Evolutionary conservation across 768 basidiomycete genomes (phyloP), one percentile per base, ranked within the genome.

Genomic region (Postia placenta): DNA sequence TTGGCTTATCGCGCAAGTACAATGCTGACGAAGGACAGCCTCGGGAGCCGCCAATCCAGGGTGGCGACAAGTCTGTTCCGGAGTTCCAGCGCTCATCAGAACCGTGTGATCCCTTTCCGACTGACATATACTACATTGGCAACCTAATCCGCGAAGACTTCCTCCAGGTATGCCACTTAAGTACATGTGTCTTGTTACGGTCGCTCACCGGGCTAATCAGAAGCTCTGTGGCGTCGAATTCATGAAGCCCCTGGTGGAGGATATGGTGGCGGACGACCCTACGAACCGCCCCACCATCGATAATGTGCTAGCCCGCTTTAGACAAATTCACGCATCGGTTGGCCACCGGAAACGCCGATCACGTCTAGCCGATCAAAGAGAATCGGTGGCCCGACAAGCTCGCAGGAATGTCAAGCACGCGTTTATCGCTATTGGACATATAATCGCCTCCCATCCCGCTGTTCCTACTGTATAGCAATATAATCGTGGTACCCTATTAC

Each of bases 1-100:
- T 71, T 11, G 69, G 67, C 0, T 35, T 71, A 1, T 70, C 71
- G 14, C 56, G 60, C 0, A 54, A 42, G 1, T 72, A 65, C 38
- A 56, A 50, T 1, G 63, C 68, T 0, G 42, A 58, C 0, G 56
- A 67, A 4, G 48, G 56, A 0, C 41, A 56, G 0, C 68, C 70
- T 0, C 52, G 51, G 0, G 67, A 64, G 25, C 37, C 51, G 4
- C 63, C 67, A 0, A 59, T 71, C 2, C 52, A 54, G 6, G 75
- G 74, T 0, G 74, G 68, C 2, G 75, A 80, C 55, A 67, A 65
- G 44, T 58, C 69, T 0, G 64, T 66, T 0, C 68, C 69, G 1
- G 68, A 70, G 48, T 66, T 64, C 46, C 52, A 52, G 1, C 45
- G 25, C 3, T 49, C 51, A 1, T 7, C 23, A 24, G 26, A 36